A percentile compares a stretch with the other conserved stretches of the same genome.
Evolutionary conservation across 208 protist genomes (phyloP).

Genomic region (Phytomonas sp.): DNA sequence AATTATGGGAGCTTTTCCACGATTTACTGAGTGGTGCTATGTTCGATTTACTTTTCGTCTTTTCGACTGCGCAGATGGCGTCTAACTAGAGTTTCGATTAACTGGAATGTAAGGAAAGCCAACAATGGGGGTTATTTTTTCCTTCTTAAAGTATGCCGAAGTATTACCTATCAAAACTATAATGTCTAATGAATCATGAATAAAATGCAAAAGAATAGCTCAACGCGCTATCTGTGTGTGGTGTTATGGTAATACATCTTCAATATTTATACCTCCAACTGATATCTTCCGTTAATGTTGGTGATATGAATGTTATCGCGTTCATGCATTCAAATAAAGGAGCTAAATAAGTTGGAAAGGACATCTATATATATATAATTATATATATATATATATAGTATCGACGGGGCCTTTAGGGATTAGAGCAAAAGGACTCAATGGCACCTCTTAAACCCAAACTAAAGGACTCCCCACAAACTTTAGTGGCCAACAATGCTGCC

Average conservation of each 20-base stretch:
- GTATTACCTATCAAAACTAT: background rate
- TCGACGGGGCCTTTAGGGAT: background rate
- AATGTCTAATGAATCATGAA: background rate
- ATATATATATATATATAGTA: background rate
- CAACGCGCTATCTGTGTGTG: background rate
- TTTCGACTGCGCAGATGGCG: background rate
- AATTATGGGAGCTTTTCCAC: background rate
- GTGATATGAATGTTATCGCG: background rate
- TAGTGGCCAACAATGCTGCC: background rate
- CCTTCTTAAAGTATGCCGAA: background rate
- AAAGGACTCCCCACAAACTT: background rate
- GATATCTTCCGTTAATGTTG: background rate
- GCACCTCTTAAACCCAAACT: background rate
- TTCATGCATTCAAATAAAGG: background rate
- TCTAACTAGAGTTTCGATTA: background rate
- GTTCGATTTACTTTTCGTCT: conserved; percentile 3
- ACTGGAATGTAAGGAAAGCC: background rate
- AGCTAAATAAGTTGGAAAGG: background rate
- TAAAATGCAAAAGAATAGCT: background rate
- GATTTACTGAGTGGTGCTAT: background rate
- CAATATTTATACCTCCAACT: background rate
- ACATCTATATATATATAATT: background rate
- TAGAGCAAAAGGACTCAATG: background rate
- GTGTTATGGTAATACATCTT: background rate
- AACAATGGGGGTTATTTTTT: background rate